Evolutionary conservation across 1,139 yeast species (phyloP).

Genomic region (Suhomyces maxii): DNA sequence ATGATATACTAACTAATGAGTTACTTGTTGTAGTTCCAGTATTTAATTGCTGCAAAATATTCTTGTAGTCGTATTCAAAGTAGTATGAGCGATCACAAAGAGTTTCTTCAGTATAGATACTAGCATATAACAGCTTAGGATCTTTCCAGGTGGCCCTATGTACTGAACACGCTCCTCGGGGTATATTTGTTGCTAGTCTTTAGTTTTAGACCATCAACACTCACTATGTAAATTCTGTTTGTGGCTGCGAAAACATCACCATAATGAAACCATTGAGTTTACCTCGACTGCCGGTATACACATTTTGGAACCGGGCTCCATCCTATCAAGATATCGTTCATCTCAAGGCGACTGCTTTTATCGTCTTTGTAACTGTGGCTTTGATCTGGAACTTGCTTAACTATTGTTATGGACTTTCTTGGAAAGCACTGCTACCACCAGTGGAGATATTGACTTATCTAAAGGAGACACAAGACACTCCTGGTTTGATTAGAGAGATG

Average conservation of each 20-base stretch:
- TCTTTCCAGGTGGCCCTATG: no score
- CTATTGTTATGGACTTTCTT: background rate
- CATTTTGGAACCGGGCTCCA: background rate
- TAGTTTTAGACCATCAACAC: no score
- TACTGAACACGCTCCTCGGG: no score
- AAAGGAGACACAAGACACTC: background rate
- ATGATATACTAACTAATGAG: no score
- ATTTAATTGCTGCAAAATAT: no score
- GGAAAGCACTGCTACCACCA: background rate
- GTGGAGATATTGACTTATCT: background rate
- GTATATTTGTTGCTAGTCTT: no score
- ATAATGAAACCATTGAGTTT: background rate
- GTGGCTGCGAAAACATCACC: constrained; percentile 10
- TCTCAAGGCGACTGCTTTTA: background rate
- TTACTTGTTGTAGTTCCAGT: no score
- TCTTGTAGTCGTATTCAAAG: no score
- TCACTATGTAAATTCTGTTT: background rate
- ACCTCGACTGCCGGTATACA: background rate
- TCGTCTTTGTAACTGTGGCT: background rate
- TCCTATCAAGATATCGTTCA: background rate
- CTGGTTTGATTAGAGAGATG: background rate
- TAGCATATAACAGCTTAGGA: no score
- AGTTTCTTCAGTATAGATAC: no score
- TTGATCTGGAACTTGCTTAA: background rate
- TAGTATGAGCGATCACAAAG: no score